phyloP scores from a whole-genome alignment of 2,329 filamentous ascomycete species.

The Zymoseptoria pseudotritici region DNA sequence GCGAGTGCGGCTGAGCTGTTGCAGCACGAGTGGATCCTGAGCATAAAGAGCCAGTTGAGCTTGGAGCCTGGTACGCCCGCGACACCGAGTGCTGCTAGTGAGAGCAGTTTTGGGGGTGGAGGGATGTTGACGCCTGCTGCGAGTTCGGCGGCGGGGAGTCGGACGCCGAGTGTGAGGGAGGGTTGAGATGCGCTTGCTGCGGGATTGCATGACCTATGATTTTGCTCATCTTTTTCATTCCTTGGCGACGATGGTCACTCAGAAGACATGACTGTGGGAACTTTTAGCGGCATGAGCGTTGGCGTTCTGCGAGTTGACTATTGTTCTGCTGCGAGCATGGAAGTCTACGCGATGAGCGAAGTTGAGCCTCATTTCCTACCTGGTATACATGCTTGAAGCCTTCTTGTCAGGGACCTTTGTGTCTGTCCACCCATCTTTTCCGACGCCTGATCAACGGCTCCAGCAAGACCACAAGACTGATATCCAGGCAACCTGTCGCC shows the following conservation, averaged over 20 bases:
- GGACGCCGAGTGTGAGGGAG: no score
- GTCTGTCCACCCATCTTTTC: no score
- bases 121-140: not conserved
- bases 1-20: constrained; percentile 80
- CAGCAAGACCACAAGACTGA: no score
- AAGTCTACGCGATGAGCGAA: not conserved
- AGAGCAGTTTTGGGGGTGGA: constrained; percentile 9
- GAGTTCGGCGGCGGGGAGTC: not conserved
- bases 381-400: no score
- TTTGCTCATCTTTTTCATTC: not conserved
- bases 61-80: constrained; percentile 42
- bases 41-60: constrained; percentile 38
- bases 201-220: not conserved
- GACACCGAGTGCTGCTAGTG: constrained; percentile 25
- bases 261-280: not conserved
- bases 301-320: not conserved
- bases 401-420: no score
- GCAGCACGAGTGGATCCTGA: constrained; percentile 81
- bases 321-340: not conserved
- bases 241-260: not conserved
- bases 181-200: not conserved
- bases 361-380: no score
- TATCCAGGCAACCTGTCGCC: no score
- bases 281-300: not conserved
- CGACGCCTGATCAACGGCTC: no score